Percentiles rank a stretch among this genome's conserved stretches.
phyloP scores from a whole-genome alignment of 2,329 filamentous ascomycete genomes.

The Colletotrichum higginsianum region DNA sequence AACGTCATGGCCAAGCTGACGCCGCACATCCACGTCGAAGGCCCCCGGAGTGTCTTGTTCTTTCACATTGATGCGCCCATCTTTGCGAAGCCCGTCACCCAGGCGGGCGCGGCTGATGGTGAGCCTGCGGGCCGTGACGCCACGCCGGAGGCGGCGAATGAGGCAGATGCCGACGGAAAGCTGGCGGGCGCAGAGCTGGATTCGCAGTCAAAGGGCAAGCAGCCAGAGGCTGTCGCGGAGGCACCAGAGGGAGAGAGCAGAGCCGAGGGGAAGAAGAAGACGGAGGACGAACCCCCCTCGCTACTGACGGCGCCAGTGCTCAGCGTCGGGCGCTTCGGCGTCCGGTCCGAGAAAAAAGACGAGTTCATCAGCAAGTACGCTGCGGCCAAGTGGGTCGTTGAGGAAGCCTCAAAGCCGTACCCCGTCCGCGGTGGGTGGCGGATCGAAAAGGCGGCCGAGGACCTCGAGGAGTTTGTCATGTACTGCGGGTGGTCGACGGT shows the following conservation, averaged over 20 bases:
- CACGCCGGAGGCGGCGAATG: not conserved
- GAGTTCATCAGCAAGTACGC: conserved; percentile 54
- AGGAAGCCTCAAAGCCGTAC: conserved; percentile 49
- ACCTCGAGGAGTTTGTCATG: conserved; percentile 57
- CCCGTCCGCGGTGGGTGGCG: conserved; percentile 59
- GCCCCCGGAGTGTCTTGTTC: conserved; percentile 52
- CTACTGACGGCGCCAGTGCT: conserved; percentile 50
- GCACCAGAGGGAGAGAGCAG: conserved; percentile 21
- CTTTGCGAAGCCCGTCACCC: conserved; percentile 37
- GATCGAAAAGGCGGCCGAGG: conserved; percentile 54
- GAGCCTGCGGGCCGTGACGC: not conserved
- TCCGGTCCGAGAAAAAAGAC: conserved; percentile 50
- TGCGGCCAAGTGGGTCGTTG: conserved; percentile 50
- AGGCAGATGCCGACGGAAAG: conserved; percentile 1
- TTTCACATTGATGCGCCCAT: conserved; percentile 58
- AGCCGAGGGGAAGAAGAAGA: conserved; percentile 30
- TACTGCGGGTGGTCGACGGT: conserved; percentile 56
- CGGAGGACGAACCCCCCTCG: conserved; percentile 28
- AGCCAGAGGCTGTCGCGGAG: conserved; percentile 14
- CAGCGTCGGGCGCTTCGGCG: conserved; percentile 53
- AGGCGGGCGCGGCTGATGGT: conserved; percentile 15
- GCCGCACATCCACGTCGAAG: conserved; percentile 52
- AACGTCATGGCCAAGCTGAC: conserved; percentile 52
- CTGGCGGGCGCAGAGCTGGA: not conserved
- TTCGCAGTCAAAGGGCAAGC: conserved; percentile 21